A percentile compares a stretch with the other conserved stretches of the same genome.
Conservation (phyloP, 208 protist genomes). For the Leishmania tropica region DNA sequence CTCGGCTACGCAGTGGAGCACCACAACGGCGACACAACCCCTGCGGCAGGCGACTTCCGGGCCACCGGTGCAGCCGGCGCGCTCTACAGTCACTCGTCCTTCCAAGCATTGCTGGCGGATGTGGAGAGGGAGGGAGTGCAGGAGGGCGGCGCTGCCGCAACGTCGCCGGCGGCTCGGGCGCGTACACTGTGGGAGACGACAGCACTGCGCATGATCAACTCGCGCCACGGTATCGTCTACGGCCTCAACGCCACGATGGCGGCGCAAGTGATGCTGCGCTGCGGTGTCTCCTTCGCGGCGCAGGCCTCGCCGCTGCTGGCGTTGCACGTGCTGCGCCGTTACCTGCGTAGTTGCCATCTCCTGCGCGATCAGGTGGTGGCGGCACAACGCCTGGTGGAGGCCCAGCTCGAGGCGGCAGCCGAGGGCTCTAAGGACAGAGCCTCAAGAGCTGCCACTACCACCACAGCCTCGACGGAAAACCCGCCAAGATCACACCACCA, state of each 20-base stretch:
- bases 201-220: conserved; percentile 29
- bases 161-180: neutral
- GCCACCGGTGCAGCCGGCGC: conserved; percentile 14
- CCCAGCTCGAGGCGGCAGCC: conserved; percentile 19
- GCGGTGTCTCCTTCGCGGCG: conserved; percentile 57
- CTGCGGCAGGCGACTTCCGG: conserved; percentile 26
- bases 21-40: conserved; percentile 28
- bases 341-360: conserved; percentile 59
- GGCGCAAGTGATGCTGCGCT: conserved; percentile 71
- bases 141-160: neutral
- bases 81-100: conserved; percentile 23
- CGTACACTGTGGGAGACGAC: conserved; percentile 28
- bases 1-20: conserved; percentile 70
- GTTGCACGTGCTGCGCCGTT: conserved; percentile 69
- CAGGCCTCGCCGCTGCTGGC: conserved; percentile 76
- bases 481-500: neutral
- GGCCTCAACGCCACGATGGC: conserved; percentile 58
- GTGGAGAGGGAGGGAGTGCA: conserved; percentile 7
- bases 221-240: conserved; percentile 46
- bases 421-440: neutral
- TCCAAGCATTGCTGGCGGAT: conserved; percentile 25
- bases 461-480: neutral
- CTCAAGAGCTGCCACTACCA: neutral
- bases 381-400: conserved; percentile 25
- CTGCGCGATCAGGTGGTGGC: conserved; percentile 41